Evolutionary conservation across 164 flowering plant species (phyloP), one percentile per base, ranked within the genome.

Genomic region (Umbilicus rupestris): DNA sequence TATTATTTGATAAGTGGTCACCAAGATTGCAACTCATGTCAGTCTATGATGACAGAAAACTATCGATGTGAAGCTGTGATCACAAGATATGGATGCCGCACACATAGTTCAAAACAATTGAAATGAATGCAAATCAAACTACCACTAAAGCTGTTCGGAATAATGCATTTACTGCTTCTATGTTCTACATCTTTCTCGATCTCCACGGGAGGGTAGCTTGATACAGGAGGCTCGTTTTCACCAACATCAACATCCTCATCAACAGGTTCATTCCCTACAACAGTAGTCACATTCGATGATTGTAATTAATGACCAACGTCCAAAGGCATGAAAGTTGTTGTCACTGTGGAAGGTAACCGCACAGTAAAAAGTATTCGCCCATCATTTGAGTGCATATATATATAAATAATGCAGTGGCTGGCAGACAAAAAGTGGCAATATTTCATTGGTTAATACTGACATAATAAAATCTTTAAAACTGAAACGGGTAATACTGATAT

Each of bases 221-320:
- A 80, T 24, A 79, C 80, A 31, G 87, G 89, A 65, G 83, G 85
- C 74, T 87, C 98, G 77, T 84, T 83, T 30, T 89, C 94, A 64
- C 86, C 92, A 68, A 86, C 84, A 76, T 87, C 97, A 62, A 88
- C 80, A 73, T 89, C 94, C 76, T 89, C 96, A 24, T 89, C 95
- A 71, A 73, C 79, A 1, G 69, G 76, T 17, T 76, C 87, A 76
- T 80, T 77, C 10, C 80, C 96, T 89, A 47, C 26, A 75, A 66
- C 1, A 8, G 60, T 12, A 33, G n/a, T n/a, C 16, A 33, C n/a
- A 55, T 55, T 1, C 19, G 19, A 55, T 55, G 33, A 55, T 55
- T 30, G 10, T 55, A 12, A n/a, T 2, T 65, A 50, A 1, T 22
- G 41, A 19, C 39, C 33, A 63, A 57, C 22, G 55, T 37, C 58